Base-by-base conservation (phyloP, 371 early-diverging fungal genomes). In the Circinella minor region DNA sequence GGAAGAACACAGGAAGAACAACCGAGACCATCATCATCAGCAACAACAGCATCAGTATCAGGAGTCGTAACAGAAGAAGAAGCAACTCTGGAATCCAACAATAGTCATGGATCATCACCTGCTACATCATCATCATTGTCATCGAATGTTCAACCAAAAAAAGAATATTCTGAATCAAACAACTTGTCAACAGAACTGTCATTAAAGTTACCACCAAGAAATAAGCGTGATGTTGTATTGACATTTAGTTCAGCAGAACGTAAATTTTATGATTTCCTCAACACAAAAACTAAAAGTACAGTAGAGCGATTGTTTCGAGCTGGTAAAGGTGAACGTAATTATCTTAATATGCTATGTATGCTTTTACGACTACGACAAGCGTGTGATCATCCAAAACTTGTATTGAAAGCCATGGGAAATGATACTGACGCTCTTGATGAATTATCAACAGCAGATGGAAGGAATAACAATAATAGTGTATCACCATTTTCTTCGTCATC, bases 311-410 rank as follows among this genome's bases (percentile, higher is more conserved):
- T 84, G 37, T 65, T 84, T 13, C 78, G 71, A 43, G 73, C 80
- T 8, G 82, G 79, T 18, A 83, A 84, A 20, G 80, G 79, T 5
- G 77, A 82, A 68, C 77, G 78, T 64, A 83, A 81, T 61, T 91
- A 90, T 66, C 73, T 88, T 48, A 88, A 86, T 46, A 84, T 91
- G 74, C 65, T 90, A 57, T 81, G 83, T 43, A 70, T 88, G 55
- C 66, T 90, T 14, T 68, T 90, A 20, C 76, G 88, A 38, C 66
- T 92, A 37, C 83, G 86, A 39, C 91, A 84, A 81, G 90, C 88
- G n/a, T 86, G 90, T 71, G 84, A 90, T 68, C 94, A 94, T 73
- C 95, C 94, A 7, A 89, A 89, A 67, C 80, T 94, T 11, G 89
- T 93, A 14, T 72, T 92, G 8, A 90, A 91, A 72, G 84, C 89